These are phyloP conservation scores for Boletus subluridellus DNA, from an alignment of 1,284 basidiomycete genomes.

Conservation along the genomic window DNA sequence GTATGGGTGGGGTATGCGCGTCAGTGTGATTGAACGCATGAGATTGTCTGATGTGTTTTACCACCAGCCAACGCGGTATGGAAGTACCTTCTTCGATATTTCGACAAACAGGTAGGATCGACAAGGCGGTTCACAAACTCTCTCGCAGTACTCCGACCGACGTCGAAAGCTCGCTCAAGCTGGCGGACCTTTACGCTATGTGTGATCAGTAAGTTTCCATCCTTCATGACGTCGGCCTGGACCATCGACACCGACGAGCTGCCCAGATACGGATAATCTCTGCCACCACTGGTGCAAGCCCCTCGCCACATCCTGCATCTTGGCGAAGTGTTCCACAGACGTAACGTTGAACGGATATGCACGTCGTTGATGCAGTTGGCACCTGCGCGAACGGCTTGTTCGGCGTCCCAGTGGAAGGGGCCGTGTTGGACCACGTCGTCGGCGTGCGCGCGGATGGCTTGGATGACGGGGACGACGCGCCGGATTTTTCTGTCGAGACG, in stretches of 20 bases:
- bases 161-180: too few relatives aligned
- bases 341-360: conserved; percentile 48
- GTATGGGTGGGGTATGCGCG: neutral
- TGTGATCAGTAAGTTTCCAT: too few relatives aligned
- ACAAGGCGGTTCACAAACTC: neutral
- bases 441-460: conserved; percentile 38
- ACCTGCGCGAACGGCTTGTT: conserved; percentile 74
- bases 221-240: too few relatives aligned
- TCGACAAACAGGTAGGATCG: neutral
- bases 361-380: conserved; percentile 97
- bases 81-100: neutral
- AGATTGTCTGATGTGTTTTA: neutral
- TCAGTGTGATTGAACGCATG: neutral
- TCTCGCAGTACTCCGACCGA: too few relatives aligned
- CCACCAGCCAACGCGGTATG: neutral
- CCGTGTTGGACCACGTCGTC: conserved; percentile 32
- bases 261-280: conserved; percentile 17
- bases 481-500: too few relatives aligned
- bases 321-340: conserved; percentile 39
- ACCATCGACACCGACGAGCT: conserved; percentile 16
- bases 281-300: conserved; percentile 32
- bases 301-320: conserved; percentile 71
- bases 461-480: conserved; percentile 72
- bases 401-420: conserved; percentile 80
- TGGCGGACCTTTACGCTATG: too few relatives aligned